Base-by-base conservation (phyloP, 106 monocot genomes). In the Iris macrosiphon region DNA sequence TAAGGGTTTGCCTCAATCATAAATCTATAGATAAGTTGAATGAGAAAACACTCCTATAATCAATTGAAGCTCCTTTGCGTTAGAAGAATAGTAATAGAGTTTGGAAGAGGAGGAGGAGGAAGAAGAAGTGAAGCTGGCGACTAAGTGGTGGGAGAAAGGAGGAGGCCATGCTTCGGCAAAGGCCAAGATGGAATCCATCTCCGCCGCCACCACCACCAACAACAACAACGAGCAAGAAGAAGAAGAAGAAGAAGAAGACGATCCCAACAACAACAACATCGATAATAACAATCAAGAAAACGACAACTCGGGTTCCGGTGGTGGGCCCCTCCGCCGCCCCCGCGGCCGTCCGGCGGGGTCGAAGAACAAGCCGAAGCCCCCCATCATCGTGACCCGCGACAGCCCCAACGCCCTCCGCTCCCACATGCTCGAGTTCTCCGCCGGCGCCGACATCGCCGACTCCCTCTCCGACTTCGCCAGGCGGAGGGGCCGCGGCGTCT, bases 121-220 rank as follows among this genome's bases (percentile, higher is more conserved):
- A n/a, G n/a, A n/a, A n/a, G n/a, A n/a, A n/a, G n/a, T n/a, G n/a
- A 61, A 31, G 60, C 60, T 61, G 60, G 60, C 60, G 11, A 61
- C 30, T 31, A 62, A 62, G 61, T 62, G 61, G 61, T 62, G 61
- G 61, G 61, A 62, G 33, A 30, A n/a, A n/a, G n/a, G 61, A 14
- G 16, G 47, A 6, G 61, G 35, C 3, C 57, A 40, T 14, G 57
- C 17, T 24, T 9, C 31, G 0, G 2, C 43, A 30, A 31, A 12
- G 47, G 61, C 45, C 46, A 40, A 23, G 6, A 14, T 21, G 25
- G 38, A 40, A 57, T 38, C 57, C 57, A 22, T n/a, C 39, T 19
- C 20, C 40, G 48, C 44, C 24, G 14, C 9, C 28, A 45, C 29
- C 30, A 33, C 46, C 22, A 20, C 61, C 31, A 31, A 14, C 33